Evolutionary conservation across 2,329 filamentous ascomycete species (phyloP).

Genomic region (Septoria petroselini): DNA sequence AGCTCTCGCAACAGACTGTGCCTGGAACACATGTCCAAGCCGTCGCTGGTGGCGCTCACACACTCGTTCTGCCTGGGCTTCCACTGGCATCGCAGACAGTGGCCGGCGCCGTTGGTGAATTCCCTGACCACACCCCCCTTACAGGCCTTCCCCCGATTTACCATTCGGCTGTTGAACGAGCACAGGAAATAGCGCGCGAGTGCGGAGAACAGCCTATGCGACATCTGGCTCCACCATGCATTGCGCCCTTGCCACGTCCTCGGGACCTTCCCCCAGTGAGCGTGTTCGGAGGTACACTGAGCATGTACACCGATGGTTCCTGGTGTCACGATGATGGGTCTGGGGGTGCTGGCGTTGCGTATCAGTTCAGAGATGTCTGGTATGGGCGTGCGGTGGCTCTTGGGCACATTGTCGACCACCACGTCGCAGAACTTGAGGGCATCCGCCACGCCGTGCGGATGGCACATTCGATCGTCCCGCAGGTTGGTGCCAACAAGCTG

Average conservation of each 20-base stretch:
- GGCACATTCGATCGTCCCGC: conserved; percentile 1
- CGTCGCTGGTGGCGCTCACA: too few species aligned
- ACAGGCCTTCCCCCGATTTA: too few species aligned
- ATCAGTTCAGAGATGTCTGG: neutral
- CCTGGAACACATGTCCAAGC: too few species aligned
- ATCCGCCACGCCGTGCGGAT: conserved; percentile 2
- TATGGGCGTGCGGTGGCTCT: conserved; percentile 1
- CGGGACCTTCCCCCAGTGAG: neutral
- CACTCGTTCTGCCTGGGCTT: too few species aligned
- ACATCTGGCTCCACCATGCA: neutral
- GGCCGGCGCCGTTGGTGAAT: too few species aligned
- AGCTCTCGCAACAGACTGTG: too few species aligned
- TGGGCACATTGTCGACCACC: neutral
- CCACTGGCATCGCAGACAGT: too few species aligned
- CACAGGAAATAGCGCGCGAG: too few species aligned
- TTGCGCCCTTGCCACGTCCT: neutral
- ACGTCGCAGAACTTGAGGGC: neutral
- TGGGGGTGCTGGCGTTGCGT: neutral
- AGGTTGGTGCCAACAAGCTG: neutral
- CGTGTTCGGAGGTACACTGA: neutral
- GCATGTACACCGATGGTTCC: conserved; percentile 1
- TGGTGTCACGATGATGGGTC: neutral
- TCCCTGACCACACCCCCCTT: too few species aligned
- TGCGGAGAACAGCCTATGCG: neutral
- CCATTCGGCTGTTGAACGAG: too few species aligned